Percentiles rank a stretch among this genome's conserved stretches.
Conservation (phyloP, 257 asterid species). For the Anisodus acutangulus region DNA sequence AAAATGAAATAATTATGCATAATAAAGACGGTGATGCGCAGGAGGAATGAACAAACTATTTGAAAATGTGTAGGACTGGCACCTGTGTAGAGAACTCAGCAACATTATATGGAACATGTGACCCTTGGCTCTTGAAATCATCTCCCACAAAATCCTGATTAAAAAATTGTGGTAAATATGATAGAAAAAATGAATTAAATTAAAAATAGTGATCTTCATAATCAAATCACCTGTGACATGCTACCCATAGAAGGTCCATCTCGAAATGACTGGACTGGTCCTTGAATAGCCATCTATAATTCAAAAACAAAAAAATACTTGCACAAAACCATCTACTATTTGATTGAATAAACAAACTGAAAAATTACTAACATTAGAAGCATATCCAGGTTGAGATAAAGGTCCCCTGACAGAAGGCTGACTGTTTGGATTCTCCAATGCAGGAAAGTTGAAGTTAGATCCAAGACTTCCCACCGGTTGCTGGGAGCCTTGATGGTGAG, state of each 20-base stretch:
- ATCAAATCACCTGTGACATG: conserved; percentile 83
- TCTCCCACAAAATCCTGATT: conserved; percentile 91
- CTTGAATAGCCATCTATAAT: conserved; percentile 58
- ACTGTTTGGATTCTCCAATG: conserved; percentile 84
- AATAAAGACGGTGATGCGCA: background rate
- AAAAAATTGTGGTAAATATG: conserved; percentile 29
- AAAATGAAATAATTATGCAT: background rate
- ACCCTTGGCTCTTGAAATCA: conserved; percentile 98
- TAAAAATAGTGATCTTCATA: background rate
- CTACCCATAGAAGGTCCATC: conserved; percentile 93
- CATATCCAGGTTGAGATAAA: conserved; percentile 90
- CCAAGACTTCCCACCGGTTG: conserved; percentile 73
- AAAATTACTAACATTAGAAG: conserved; percentile 70
- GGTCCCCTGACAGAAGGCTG: conserved; percentile 92
- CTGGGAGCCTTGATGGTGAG: conserved; percentile 86
- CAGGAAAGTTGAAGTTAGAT: conserved; percentile 76
- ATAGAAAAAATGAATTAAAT: conserved; percentile 12
- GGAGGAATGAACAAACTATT: background rate
- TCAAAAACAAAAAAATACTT: background rate
- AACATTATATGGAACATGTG: conserved; percentile 90
- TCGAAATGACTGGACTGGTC: conserved; percentile 72
- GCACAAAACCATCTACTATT: background rate
- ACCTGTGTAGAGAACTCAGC: conserved; percentile 95
- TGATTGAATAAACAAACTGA: conserved; percentile 24
- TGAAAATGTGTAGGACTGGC: conserved; percentile 1